Conservation (phyloP, 306 rosid species). For the Albizia julibrissin region DNA sequence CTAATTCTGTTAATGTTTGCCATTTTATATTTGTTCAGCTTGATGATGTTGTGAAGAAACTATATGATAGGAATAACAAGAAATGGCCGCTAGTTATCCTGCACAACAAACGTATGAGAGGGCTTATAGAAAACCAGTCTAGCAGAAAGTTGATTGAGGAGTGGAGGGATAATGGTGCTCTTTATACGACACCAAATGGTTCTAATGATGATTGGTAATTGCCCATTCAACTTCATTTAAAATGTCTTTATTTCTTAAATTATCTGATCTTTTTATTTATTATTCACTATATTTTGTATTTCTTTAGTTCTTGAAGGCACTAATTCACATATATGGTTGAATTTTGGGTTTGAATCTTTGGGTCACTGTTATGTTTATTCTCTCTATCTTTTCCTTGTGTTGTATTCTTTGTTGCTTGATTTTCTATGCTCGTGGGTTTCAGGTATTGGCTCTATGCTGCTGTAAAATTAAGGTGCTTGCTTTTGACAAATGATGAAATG, state of each 20-base stretch:
- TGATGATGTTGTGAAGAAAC: constrained; percentile 77
- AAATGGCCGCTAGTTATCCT: constrained; percentile 87
- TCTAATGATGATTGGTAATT: constrained; percentile 94
- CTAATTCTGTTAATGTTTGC: constrained; percentile 40
- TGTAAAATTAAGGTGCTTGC: constrained; percentile 79
- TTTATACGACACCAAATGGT: constrained; percentile 83
- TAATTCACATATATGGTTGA: constrained; percentile 4
- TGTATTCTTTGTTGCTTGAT: neutral
- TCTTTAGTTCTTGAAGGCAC: constrained; percentile 8
- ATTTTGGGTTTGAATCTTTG: constrained; percentile 29
- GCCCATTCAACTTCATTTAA: constrained; percentile 7
- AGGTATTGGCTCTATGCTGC: constrained; percentile 96
- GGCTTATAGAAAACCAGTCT: constrained; percentile 69
- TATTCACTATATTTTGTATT: neutral
- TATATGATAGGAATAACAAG: constrained; percentile 51
- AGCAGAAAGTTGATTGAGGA: constrained; percentile 62
- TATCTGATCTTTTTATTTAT: neutral
- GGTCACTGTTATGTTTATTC: neutral
- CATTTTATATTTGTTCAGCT: constrained; percentile 60
- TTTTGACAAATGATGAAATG: constrained; percentile 93
- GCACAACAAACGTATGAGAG: constrained; percentile 70
- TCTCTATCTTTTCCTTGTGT: neutral
- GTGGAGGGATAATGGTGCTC: constrained; percentile 73
- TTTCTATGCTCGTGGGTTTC: constrained; percentile 25
- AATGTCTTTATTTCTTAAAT: constrained; percentile 11